Evolutionary conservation across 805 yeast genomes (phyloP), one percentile per base, ranked within the genome.

Genomic region (Myxozyma geophila): DNA sequence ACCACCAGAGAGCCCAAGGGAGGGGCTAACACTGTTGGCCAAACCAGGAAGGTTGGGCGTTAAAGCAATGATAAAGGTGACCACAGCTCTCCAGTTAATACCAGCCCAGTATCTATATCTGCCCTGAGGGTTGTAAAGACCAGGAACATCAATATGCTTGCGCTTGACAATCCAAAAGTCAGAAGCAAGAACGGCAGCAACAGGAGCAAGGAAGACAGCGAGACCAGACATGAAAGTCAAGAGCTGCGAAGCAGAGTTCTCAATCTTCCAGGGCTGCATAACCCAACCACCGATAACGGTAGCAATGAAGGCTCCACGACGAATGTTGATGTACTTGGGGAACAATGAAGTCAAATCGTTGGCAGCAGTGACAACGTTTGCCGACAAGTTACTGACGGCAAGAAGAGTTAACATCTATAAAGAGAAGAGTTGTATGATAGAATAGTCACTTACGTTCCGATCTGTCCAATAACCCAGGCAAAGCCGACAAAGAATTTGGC

Each of bases 361-460:
- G 54, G 85, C 85, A 62, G 83, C 83, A 1, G 86, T 79, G 52
- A 85, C 79, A n/a, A 87, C 83, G 71, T 85, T 85, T 41, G 88
- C 88, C 7, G 86, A 63, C 55, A 66, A 36, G 59, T 63, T 68
- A 37, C 56, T 53, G 40, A 40, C 2, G 28, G 28, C 28, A 47
- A 21, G 17, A 23, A 23, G 1, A 41, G 39, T 21, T 36, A 53
- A 19, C 7, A 12, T 23, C 9, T 3, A 10, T 15, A 21, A 39
- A 10, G 8, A 17, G 9, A 39, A 10, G 8, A 17, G 9, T 9
- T 7, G 13, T 19, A 39, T 40, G 21, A 6, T 40, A 15, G 21
- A 19, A 9, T 7, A 23, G 47, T 13, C 4, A 53, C 56, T 23
- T 53, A 53, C 56, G 69, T 64, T 44, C 69, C 69, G 62, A 66